Evolutionary conservation across 768 basidiomycete species (phyloP).

Genomic region (Hydnum rufescens): DNA sequence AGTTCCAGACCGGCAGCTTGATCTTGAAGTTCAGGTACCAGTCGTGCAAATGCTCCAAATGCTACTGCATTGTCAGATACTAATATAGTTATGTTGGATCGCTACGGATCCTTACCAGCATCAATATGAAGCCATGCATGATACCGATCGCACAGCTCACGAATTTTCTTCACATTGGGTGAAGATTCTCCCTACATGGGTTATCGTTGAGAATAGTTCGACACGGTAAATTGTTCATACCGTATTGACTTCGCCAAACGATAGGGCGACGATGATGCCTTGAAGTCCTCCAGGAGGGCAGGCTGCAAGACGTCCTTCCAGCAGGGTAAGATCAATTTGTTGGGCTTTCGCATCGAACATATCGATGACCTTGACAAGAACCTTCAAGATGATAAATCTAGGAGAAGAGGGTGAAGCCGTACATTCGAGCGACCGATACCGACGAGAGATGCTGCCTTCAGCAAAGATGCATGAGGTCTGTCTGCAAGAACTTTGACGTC

Average conservation of each 20-base stretch:
- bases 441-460: slow-evolving; percentile 22
- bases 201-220: neutral
- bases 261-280: slow-evolving; percentile 14
- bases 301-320: neutral
- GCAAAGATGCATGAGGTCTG: slow-evolving; percentile 22
- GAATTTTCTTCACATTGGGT: slow-evolving; percentile 15
- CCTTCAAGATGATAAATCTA: neutral
- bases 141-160: slow-evolving; percentile 19
- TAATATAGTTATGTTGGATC: neutral
- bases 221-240: slow-evolving; percentile 10
- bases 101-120: slow-evolving; percentile 15
- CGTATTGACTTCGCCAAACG: slow-evolving; percentile 27
- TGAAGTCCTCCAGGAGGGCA: neutral
- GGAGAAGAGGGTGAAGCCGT: no score
- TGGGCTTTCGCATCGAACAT: neutral
- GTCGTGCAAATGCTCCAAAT: slow-evolving; percentile 23
- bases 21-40: slow-evolving; percentile 18
- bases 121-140: slow-evolving; percentile 26
- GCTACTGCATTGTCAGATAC: slow-evolving; percentile 14
- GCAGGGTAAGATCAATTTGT: neutral
- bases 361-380: neutral
- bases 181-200: slow-evolving; percentile 18
- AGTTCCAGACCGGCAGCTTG: slow-evolving; percentile 18
- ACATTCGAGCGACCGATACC: slow-evolving; percentile 23
- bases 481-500: slow-evolving; percentile 18